Evolutionary conservation across 345 rosid species (phyloP).

Genomic region (Gossypium anomalum): DNA sequence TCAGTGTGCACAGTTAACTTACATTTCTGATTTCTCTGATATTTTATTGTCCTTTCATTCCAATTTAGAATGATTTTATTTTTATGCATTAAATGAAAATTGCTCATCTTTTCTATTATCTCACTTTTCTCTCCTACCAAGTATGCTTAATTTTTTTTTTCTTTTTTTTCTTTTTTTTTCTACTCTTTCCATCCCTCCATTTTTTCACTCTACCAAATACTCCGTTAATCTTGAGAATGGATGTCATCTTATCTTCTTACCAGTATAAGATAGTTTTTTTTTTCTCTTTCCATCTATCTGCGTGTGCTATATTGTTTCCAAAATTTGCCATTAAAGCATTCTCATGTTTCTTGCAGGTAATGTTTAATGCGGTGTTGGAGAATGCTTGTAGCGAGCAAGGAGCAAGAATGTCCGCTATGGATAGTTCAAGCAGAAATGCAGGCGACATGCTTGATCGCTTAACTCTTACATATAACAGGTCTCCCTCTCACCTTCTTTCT

Average conservation of each 20-base stretch:
- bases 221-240: neutral
- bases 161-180: too few relatives aligned
- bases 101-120: too few relatives aligned
- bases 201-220: too few relatives aligned
- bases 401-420: constrained; percentile 93
- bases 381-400: constrained; percentile 84
- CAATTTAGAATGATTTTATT: too few relatives aligned
- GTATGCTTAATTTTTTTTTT: too few relatives aligned
- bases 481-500: constrained; percentile 10
- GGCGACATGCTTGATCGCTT: constrained; percentile 96
- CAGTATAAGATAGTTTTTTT: neutral
- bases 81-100: too few relatives aligned
- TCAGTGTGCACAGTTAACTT: too few relatives aligned
- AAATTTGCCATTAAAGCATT: neutral
- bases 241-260: neutral
- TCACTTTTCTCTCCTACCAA: too few relatives aligned
- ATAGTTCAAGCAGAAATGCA: constrained; percentile 95
- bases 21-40: too few relatives aligned
- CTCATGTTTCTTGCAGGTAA: constrained; percentile 38
- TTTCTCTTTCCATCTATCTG: neutral
- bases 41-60: too few relatives aligned
- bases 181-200: too few relatives aligned
- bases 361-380: constrained; percentile 91
- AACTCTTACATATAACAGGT: constrained; percentile 78
- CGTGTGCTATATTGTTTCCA: neutral